Base-by-base conservation (phyloP, 345 rosid species). In the Moricandia arvensis region DNA sequence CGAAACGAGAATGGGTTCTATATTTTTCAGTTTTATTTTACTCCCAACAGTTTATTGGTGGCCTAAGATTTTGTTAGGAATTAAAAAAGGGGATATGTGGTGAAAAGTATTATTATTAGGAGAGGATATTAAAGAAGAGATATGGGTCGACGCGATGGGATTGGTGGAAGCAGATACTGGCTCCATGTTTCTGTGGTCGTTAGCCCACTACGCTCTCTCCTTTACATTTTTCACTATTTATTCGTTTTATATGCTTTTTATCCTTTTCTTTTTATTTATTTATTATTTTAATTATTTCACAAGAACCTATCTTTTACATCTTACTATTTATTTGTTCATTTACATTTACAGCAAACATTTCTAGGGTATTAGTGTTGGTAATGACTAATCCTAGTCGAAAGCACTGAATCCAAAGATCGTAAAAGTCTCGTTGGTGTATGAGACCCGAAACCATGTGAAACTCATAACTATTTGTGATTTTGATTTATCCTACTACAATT, bases 111-210 rank as follows among this genome's bases (percentile, higher is more conserved):
- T 26, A 43, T 37, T 55, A 64, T 53, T 37, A 26, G 59, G 41
- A 63, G 31, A 29, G 66, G 51, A 64, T 73, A 68, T 57, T 69
- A 51, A 35, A 47, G 68, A 41, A 27, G 34, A 66, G 97, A 91
- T 89, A 85, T 85, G 83, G 87, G 27, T 79, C 26, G 83, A 53
- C 69, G 82, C 51, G 85, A 80, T 81, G 53, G 75, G 59, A 89
- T 86, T 91, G 97, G 91, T 59, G 78, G 69, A 17, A 37, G 30
- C 45, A 80, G 95, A 89, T 86, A 84, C 68, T 64, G 88, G 83
- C 83, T 65, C 81, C 76, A 43, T 35, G 21, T 31, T 64, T 75
- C 82, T 69, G 92, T 87, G 94, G 91, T 84, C 73, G 45, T 41
- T 13, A 74, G 31, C 35, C 27, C 17, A 16, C 27, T 53, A 21